A percentile compares a stretch with the other conserved stretches of the same genome.
phyloP scores from a whole-genome alignment of 805 yeast species.

The Brettanomyces bruxellensis region DNA sequence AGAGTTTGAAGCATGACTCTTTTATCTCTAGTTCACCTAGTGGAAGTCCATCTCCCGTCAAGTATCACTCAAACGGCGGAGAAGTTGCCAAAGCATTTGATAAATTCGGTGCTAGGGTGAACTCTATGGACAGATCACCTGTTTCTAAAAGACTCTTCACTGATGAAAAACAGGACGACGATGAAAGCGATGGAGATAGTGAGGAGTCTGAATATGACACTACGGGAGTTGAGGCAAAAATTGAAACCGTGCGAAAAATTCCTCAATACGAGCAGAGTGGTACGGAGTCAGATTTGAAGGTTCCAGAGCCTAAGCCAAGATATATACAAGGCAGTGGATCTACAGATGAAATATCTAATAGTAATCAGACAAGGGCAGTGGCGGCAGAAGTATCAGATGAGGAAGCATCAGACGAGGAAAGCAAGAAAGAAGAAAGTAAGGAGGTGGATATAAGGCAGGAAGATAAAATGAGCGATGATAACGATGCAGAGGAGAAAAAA shows the following conservation, averaged over 20 bases:
- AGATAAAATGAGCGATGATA: background rate
- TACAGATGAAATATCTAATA: too few species aligned
- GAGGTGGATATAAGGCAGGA: background rate
- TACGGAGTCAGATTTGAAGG: too few species aligned
- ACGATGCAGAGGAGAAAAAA: slow-evolving; percentile 9
- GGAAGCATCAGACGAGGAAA: background rate
- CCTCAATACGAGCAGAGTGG: too few species aligned
- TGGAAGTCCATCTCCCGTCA: slow-evolving; percentile 10
- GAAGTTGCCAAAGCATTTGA: slow-evolving; percentile 18
- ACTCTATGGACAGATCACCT: slow-evolving; percentile 2
- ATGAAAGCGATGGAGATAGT: too few species aligned
- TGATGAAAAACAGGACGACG: background rate
- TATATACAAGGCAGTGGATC: too few species aligned
- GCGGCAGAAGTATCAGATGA: background rate
- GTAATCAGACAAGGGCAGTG: background rate
- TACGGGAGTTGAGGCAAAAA: too few species aligned
- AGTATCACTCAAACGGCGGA: slow-evolving; percentile 5
- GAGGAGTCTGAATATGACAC: too few species aligned
- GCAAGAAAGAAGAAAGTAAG: background rate
- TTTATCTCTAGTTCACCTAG: background rate
- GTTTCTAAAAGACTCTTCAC: background rate
- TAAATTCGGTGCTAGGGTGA: slow-evolving; percentile 24
- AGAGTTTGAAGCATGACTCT: slow-evolving; percentile 6
- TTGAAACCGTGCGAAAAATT: too few species aligned
- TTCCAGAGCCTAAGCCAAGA: too few species aligned